phyloP scores from a whole-genome alignment of 441 rosid genomes.

The Jatropha multifida region DNA sequence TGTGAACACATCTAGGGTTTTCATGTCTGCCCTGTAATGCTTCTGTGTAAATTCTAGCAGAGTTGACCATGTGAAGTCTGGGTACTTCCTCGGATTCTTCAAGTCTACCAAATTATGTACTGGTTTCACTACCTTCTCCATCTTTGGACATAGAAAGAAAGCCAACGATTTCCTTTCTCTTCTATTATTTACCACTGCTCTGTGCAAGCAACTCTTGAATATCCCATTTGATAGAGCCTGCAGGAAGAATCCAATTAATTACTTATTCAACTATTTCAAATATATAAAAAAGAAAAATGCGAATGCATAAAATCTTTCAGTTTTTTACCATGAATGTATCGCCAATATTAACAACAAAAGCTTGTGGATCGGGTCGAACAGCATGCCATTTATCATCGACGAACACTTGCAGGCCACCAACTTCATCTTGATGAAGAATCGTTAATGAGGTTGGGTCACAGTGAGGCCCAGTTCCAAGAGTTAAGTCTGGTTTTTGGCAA shows the following conservation, averaged over 20 bases:
- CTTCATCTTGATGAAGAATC: constrained; percentile 90
- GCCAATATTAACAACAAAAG: constrained; percentile 90
- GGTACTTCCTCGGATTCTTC: constrained; percentile 54
- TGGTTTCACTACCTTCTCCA: constrained; percentile 74
- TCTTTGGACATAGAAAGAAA: constrained; percentile 81
- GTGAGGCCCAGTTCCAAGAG: constrained; percentile 98
- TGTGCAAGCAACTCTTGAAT: constrained; percentile 91
- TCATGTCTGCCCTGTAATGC: constrained; percentile 93
- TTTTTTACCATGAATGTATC: constrained; percentile 87
- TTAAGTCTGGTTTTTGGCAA: constrained; percentile 83
- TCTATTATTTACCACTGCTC: constrained; percentile 80
- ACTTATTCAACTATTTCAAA: no score
- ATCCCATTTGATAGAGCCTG: constrained; percentile 85
- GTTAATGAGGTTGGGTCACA: constrained; percentile 97
- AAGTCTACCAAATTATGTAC: constrained; percentile 54
- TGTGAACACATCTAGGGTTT: constrained; percentile 71
- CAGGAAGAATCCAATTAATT: neutral
- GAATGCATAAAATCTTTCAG: no score
- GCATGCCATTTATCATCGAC: constrained; percentile 73
- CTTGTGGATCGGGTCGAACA: constrained; percentile 57
- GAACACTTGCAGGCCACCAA: constrained; percentile 87
- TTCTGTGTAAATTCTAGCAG: constrained; percentile 86
- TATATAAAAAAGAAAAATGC: no score
- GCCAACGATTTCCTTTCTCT: constrained; percentile 83
- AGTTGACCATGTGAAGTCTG: constrained; percentile 88